phyloP scores from a whole-genome alignment of 768 basidiomycete genomes.

The Cystobasidium onofrii region DNA sequence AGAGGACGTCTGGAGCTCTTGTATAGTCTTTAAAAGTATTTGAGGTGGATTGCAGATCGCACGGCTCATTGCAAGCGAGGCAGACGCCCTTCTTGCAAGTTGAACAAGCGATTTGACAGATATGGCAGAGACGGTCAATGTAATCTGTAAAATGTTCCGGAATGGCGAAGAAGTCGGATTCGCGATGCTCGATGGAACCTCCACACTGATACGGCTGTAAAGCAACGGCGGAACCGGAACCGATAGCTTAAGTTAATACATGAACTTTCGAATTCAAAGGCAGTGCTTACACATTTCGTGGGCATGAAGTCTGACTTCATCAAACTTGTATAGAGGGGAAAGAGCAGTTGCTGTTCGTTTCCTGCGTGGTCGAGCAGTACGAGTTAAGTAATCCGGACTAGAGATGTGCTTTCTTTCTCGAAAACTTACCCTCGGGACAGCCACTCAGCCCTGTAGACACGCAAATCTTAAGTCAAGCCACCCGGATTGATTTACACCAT shows the following conservation, averaged over 20 bases:
- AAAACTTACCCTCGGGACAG: conserved; percentile 28
- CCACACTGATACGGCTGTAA: conserved; percentile 20
- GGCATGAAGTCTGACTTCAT: background rate
- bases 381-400: too few relatives aligned
- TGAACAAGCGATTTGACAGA: background rate
- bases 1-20: background rate
- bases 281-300: conserved; percentile 13
- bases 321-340: conserved; percentile 15
- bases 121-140: conserved; percentile 3
- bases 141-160: background rate
- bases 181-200: background rate
- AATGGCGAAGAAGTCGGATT: conserved; percentile 27
- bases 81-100: conserved; percentile 23
- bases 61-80: conserved; percentile 20
- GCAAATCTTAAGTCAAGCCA: background rate
- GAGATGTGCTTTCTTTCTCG: too few relatives aligned
- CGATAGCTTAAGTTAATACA: background rate
- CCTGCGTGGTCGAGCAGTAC: conserved; percentile 15
- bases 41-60: background rate
- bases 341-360: conserved; percentile 26
- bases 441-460: conserved; percentile 6
- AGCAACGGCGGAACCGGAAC: background rate
- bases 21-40: background rate
- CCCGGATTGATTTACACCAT: background rate
- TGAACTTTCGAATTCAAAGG: background rate